A percentile compares a stretch with the other conserved stretches of the same genome.
phyloP scores from a whole-genome alignment of 2,329 filamentous ascomycete species.

The Botrytis elliptica region DNA sequence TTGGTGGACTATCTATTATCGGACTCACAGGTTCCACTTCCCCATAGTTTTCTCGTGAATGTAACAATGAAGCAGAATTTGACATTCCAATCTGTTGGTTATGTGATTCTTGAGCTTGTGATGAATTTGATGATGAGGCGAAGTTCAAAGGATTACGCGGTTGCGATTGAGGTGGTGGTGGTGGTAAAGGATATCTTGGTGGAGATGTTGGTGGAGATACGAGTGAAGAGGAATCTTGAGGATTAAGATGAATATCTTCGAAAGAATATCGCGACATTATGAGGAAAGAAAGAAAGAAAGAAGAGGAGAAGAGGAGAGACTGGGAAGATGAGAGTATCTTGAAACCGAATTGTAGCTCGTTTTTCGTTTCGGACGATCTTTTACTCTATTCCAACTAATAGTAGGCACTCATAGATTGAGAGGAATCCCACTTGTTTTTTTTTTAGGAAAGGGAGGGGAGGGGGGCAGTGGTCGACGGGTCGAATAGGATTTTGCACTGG shows the following conservation, averaged over 20 bases:
- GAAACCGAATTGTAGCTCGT: neutral
- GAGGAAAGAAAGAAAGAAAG: neutral
- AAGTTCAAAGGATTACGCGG: conserved; percentile 3
- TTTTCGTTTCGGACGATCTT: conserved; percentile 8
- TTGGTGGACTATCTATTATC: conserved; percentile 29
- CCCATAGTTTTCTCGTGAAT: conserved; percentile 24
- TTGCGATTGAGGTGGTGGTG: neutral
- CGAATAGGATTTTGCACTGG: conserved; percentile 1
- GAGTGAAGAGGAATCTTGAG: conserved; percentile 3
- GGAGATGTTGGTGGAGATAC: conserved; percentile 7
- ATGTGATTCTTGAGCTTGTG: neutral
- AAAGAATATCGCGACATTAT: conserved; percentile 15
- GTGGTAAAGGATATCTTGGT: neutral
- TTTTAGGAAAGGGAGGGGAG: neutral
- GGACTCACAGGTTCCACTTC: conserved; percentile 24
- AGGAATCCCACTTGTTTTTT: conserved; percentile 1
- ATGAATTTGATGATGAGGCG: neutral
- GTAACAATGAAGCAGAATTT: conserved; percentile 19
- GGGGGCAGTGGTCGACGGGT: neutral
- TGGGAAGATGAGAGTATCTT: neutral
- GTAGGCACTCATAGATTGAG: neutral
- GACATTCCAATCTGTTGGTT: conserved; percentile 20
- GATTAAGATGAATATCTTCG: neutral
- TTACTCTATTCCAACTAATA: conserved; percentile 9
- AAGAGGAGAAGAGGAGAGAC: too few relatives aligned